phyloP scores from a whole-genome alignment of 1,139 yeast species.

The Lodderomyces theae region DNA sequence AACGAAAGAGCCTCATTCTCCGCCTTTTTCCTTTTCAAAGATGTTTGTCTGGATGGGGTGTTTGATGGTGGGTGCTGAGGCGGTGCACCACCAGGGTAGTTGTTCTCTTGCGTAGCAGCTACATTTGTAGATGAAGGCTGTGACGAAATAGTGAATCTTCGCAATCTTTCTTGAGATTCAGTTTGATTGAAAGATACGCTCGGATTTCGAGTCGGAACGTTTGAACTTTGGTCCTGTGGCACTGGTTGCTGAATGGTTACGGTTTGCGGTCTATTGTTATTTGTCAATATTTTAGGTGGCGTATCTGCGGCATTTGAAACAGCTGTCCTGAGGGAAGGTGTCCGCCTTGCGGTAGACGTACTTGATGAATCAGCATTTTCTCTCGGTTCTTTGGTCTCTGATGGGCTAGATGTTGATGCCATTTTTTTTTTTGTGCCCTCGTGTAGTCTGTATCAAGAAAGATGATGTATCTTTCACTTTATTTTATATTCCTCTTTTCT shows the following conservation, averaged over 20 bases:
- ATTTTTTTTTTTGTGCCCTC: not conserved
- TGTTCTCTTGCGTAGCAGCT: conserved; percentile 13
- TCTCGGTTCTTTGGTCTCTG: not conserved
- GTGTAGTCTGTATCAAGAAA: too few species aligned
- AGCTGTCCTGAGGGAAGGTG: conserved; percentile 5
- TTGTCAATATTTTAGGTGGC: conserved; percentile 11
- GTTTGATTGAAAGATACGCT: conserved; percentile 42
- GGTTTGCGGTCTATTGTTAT: conserved; percentile 4
- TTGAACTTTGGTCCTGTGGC: conserved; percentile 1
- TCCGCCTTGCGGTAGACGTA: conserved; percentile 5
- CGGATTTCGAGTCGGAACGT: conserved; percentile 14
- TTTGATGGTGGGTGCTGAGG: conserved; percentile 4
- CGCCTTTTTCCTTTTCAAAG: conserved; percentile 11
- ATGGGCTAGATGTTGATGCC: not conserved
- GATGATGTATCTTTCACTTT: too few species aligned
- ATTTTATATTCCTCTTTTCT: too few species aligned
- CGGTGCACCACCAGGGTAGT: not conserved
- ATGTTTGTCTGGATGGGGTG: conserved; percentile 11
- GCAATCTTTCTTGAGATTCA: conserved; percentile 37
- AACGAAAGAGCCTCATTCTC: conserved; percentile 1
- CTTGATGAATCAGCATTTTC: not conserved
- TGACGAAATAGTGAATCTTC: conserved; percentile 47
- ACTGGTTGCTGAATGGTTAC: conserved; percentile 5
- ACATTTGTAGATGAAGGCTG: conserved; percentile 36
- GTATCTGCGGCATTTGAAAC: conserved; percentile 3